A percentile compares a stretch with the other conserved stretches of the same genome.
Conservation (phyloP, 1,139 yeast genomes). For the Debaryomyces coudertii region DNA sequence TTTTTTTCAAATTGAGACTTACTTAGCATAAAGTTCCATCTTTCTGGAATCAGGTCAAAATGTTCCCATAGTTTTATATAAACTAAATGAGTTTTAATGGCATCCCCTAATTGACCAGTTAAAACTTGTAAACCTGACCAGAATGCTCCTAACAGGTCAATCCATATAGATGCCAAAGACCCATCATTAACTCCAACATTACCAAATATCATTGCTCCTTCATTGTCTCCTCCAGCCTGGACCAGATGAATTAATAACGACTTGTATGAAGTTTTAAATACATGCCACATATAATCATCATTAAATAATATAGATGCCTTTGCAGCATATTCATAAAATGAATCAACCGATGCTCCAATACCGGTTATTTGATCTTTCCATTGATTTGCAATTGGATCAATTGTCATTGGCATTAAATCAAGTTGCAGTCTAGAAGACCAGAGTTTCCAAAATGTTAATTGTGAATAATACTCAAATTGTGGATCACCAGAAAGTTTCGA, state of each 20-base stretch:
- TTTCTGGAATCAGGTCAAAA: slow-evolving; percentile 82
- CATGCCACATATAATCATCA: slow-evolving; percentile 59
- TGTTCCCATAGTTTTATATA: slow-evolving; percentile 79
- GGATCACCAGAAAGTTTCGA: slow-evolving; percentile 75
- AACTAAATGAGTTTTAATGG: slow-evolving; percentile 63
- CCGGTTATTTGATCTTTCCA: slow-evolving; percentile 74
- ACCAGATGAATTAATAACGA: slow-evolving; percentile 58
- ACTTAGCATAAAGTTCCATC: slow-evolving; percentile 60
- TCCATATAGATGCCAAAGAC: slow-evolving; percentile 59
- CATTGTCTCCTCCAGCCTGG: slow-evolving; percentile 37
- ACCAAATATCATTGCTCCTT: slow-evolving; percentile 59
- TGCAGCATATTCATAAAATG: slow-evolving; percentile 86
- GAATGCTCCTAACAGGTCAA: slow-evolving; percentile 85
- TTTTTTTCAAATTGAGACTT: slow-evolving; percentile 12
- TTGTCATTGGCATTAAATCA: slow-evolving; percentile 76
- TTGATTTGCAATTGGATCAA: slow-evolving; percentile 59
- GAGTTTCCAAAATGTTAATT: slow-evolving; percentile 64
- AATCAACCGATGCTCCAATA: slow-evolving; percentile 91
- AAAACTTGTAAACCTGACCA: slow-evolving; percentile 85
- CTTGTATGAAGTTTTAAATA: slow-evolving; percentile 62
- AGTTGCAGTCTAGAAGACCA: slow-evolving; percentile 69
- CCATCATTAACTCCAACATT: slow-evolving; percentile 65
- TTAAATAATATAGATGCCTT: slow-evolving; percentile 75
- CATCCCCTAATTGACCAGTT: slow-evolving; percentile 73
- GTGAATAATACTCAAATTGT: slow-evolving; percentile 65